Evolutionary conservation across 2,329 filamentous ascomycete species (phyloP), one percentile per base, ranked within the genome.

Genomic region (Cercospora sp.): DNA sequence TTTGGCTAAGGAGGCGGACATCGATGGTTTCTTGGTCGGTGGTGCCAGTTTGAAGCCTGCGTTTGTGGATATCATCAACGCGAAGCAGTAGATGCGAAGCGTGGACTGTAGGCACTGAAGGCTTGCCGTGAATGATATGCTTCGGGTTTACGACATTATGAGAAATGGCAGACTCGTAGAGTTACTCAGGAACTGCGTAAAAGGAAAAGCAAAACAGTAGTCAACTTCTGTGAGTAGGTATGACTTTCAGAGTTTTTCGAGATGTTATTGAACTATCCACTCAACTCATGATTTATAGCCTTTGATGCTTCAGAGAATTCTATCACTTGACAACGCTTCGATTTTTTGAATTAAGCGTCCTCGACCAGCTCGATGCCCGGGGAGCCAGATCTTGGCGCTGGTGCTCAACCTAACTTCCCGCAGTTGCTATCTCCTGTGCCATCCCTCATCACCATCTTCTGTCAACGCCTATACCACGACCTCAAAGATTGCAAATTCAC

Each of bases 21-120:
- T 99, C 81, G 95, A 99, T 82, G 95, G 95, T 68, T 98, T 98
- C 90, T 88, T 98, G 75, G 94, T 98, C 74, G 94, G 94, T 73
- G 94, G 94, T 82, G 94, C 94, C 79, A 95, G 91, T 81, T 88
- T 98, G 85, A 98, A 98, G 90, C 94, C 94, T 79, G 94, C 92
- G 74, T 97, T 91, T 78, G 86, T 90, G 75, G 88, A 91, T 74
- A 91, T 91, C 76, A 87, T 91, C 84, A 91, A 91, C 81, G 83
- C 86, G 75, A 86, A 84, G 74, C 71, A 73, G 70, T 70, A 69
- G 65, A 64, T 26, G 24, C 5, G 28, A 12, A 57, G 53, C 43
- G 43, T 21, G 43, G 43, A 21, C 16, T 9, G 5, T 13, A 6
- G 4, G 49, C 2, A 24, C 49, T 9, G 13, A 30, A 55, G 0